Percentiles rank a stretch among this genome's conserved stretches.
These are phyloP conservation scores for Atkinsonella hypoxylon DNA, from an alignment of 2,329 filamentous ascomycete species.

Conservation along the genomic window DNA sequence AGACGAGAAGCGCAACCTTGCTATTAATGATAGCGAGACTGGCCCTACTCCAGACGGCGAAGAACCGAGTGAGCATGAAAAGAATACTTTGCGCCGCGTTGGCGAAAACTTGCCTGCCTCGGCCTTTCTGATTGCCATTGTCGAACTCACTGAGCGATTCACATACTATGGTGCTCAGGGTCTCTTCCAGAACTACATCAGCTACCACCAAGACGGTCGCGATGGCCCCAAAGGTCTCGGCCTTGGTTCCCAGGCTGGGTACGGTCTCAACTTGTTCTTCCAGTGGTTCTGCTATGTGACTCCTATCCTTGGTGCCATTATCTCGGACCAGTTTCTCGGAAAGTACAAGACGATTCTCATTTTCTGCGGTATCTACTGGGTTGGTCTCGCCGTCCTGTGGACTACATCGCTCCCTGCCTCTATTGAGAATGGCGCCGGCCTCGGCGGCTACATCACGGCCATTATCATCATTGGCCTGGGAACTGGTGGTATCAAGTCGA, in stretches of 20 bases:
- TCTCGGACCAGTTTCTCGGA: slow-evolving; percentile 45
- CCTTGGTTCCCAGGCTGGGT: slow-evolving; percentile 41
- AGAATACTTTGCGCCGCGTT: slow-evolving; percentile 35
- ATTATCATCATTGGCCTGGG: slow-evolving; percentile 54
- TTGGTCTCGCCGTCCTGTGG: slow-evolving; percentile 43
- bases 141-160: slow-evolving; percentile 46
- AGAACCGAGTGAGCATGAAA: slow-evolving; percentile 41
- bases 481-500: slow-evolving; percentile 59
- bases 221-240: slow-evolving; percentile 38
- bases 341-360: slow-evolving; percentile 50
- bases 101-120: slow-evolving; percentile 42
- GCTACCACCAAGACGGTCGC: slow-evolving; percentile 19
- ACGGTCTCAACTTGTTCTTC: slow-evolving; percentile 43
- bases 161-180: slow-evolving; percentile 44
- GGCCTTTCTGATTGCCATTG: slow-evolving; percentile 43
- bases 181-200: slow-evolving; percentile 45
- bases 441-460: slow-evolving; percentile 39
- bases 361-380: slow-evolving; percentile 45
- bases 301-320: slow-evolving; percentile 38
- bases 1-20: slow-evolving; percentile 14
- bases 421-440: slow-evolving; percentile 26
- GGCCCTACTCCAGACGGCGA: slow-evolving; percentile 30
- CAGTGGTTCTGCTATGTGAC: slow-evolving; percentile 37
- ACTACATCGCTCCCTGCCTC: slow-evolving; percentile 32
- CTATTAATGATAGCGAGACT: slow-evolving; percentile 13